Evolutionary conservation across 768 basidiomycete genomes (phyloP), one percentile per base, ranked within the genome.

Genomic region (Lentinula aciculospora): DNA sequence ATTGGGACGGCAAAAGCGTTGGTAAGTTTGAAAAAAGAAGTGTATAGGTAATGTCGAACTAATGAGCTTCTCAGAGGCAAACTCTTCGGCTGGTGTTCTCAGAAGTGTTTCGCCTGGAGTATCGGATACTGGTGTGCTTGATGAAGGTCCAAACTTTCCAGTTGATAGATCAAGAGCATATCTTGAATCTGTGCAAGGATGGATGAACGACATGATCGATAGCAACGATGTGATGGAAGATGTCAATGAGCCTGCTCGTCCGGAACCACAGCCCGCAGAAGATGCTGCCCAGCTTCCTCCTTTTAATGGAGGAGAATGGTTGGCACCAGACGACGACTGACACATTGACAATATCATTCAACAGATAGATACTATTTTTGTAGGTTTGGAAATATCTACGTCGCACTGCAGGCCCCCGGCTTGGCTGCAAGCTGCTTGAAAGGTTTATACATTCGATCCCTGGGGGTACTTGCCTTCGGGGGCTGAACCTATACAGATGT

Each of bases 401-500:
- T n/a, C n/a, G n/a, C n/a, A n/a, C n/a, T n/a, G n/a, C n/a, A n/a
- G 15, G 7, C 32, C 5, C 4, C 36, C 13, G 25, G 10, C 10
- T 27, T 42, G n/a, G 54, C 3, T 44, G 28, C 28, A 42, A 56
- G 19, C 55, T 77, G 75, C 36, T 72, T 59, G 47, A 71, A 68
- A 12, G 80, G 68, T 31, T 72, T 68, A 58, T 78, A 82, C 12
- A 82, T 61, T 48, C 68, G 70, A 13, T 66, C 65, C 49, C 79
- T 71, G 4, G 65, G 54, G n/a, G 60, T 64, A 21, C 64, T 58
- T 48, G 68, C 65, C 34, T 71, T 68, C 10, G 85, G 84, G 56
- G 82, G 79, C 25, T 71, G 64, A 12, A 85, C 74, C 84, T 86
- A 59, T 40, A 15, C 27, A 50, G 60, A 59, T 36, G 56, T 46